Base-by-base conservation (phyloP, 257 asterid species). In the Asclepias syriaca region DNA sequence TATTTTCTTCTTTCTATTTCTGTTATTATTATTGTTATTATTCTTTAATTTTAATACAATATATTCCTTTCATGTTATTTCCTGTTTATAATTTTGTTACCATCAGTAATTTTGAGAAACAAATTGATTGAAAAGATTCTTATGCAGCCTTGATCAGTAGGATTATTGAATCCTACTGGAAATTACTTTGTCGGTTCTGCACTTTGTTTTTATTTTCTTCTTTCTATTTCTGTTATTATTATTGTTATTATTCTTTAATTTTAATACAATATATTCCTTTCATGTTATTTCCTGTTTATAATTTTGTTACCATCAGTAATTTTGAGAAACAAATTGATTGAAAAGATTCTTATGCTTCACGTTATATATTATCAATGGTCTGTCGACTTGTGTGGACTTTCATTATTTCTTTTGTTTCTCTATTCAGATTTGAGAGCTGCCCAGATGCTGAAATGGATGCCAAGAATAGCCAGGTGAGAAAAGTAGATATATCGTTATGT, bases 381-480 rank as follows among this genome's bases (percentile, higher is more conserved):
- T 61, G 55, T 22, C 16, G 56, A 19, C 27, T 64, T 24, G 29
- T 43, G 16, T 69, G 22, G 63, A 49, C 40, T 43, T 43, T 22
- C 55, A 32, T 68, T 24, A 53, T 8, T 39, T 24, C 46, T 4
- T 73, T 16, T 57, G 3, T 39, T 22, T 32, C 24, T 53, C 61
- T 53, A 45, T 67, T 67, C 82, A 83, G 87, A 80, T 69, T 81
- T n/a, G 79, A 78, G 66, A 83, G 73, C 66, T 65, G 53, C 67
- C 73, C 63, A n/a, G 71, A 46, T 43, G 75, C 78, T 8, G 83
- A 83, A 32, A 66, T 43, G 55, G 80, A 78, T 65, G 53, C 75
- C 4, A 77, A 78, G 76, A 71, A 56, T 60, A 74, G 65, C 72
- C 87, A 83, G 85, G 87, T 82, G 72, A 67, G 65, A 72, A 56